Conservation (phyloP, 164 flowering plant genomes). For the Magnolia changhungtana region DNA sequence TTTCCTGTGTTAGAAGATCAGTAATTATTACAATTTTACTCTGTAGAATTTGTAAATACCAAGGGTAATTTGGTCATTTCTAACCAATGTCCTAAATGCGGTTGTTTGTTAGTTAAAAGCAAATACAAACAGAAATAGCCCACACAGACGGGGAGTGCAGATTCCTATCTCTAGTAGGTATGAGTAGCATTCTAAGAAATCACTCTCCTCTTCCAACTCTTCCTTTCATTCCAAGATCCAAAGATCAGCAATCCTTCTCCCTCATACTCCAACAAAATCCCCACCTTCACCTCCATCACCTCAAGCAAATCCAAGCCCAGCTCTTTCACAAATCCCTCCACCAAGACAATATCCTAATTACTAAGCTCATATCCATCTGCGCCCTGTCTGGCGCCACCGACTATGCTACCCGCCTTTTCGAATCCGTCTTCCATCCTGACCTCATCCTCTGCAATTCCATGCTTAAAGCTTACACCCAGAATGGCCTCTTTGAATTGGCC, state of each 20-base stretch:
- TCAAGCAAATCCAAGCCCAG: slow-evolving; percentile 27
- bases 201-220: not conserved
- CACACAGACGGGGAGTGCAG: not conserved
- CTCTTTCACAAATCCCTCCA: slow-evolving; percentile 19
- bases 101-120: not conserved
- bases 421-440: slow-evolving; percentile 17
- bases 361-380: slow-evolving; percentile 16
- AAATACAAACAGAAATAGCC: not conserved
- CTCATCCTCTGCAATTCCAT: slow-evolving; percentile 27
- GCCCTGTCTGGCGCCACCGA: slow-evolving; percentile 13
- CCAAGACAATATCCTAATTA: slow-evolving; percentile 21
- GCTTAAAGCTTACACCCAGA: slow-evolving; percentile 18
- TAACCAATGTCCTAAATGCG: not conserved
- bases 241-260: slow-evolving; percentile 16
- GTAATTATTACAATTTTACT: too few relatives aligned
- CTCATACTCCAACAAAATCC: slow-evolving; percentile 16
- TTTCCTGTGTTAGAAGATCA: too few relatives aligned
- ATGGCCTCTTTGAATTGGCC: slow-evolving; percentile 6
- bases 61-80: not conserved
- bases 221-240: slow-evolving; percentile 12
- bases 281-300: slow-evolving; percentile 12
- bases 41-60: too few relatives aligned
- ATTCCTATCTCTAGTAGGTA: not conserved
- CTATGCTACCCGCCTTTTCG: slow-evolving; percentile 18
- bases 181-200: not conserved